A percentile compares a stretch with the other conserved stretches of the same genome.
Conservation (phyloP, 1,139 yeast genomes). For the Zygoascus hellenicus region DNA sequence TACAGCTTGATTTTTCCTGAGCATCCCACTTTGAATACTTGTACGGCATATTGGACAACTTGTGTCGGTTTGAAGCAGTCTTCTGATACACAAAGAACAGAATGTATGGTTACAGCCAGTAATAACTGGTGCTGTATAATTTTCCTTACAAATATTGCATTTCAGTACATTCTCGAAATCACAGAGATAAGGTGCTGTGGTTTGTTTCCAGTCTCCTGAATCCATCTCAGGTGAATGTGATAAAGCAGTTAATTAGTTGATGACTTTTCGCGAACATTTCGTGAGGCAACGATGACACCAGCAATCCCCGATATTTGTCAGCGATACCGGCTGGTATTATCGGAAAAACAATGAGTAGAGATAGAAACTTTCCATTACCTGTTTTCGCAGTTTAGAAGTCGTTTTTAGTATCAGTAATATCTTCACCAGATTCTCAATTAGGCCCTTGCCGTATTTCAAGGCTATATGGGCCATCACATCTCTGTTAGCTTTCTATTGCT, state of each 20-base stretch:
- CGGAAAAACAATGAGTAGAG: too few species aligned
- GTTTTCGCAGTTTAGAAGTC: too few species aligned
- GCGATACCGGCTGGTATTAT: too few species aligned
- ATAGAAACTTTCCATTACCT: too few species aligned
- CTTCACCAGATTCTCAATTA: too few species aligned
- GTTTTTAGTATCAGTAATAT: too few species aligned
- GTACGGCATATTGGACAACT: slow-evolving; percentile 77
- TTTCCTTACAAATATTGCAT: slow-evolving; percentile 91
- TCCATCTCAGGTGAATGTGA: slow-evolving; percentile 38
- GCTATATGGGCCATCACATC: too few species aligned
- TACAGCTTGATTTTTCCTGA: slow-evolving; percentile 62
- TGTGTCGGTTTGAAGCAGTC: slow-evolving; percentile 52
- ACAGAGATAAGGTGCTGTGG: slow-evolving; percentile 50
- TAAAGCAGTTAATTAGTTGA: not conserved
- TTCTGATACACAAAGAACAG: slow-evolving; percentile 83
- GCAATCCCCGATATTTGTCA: too few species aligned
- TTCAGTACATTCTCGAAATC: slow-evolving; percentile 67
- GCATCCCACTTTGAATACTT: slow-evolving; percentile 63
- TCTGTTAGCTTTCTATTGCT: too few species aligned
- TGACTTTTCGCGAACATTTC: slow-evolving; percentile 1
- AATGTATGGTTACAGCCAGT: slow-evolving; percentile 88
- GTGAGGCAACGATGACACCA: too few species aligned
- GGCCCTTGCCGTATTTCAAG: too few species aligned
- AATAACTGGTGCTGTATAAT: slow-evolving; percentile 72
- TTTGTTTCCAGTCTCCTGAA: slow-evolving; percentile 61